Evolutionary conservation across 768 basidiomycete species (phyloP), one percentile per base, ranked within the genome.

Genomic region (Trametes gibbosa): DNA sequence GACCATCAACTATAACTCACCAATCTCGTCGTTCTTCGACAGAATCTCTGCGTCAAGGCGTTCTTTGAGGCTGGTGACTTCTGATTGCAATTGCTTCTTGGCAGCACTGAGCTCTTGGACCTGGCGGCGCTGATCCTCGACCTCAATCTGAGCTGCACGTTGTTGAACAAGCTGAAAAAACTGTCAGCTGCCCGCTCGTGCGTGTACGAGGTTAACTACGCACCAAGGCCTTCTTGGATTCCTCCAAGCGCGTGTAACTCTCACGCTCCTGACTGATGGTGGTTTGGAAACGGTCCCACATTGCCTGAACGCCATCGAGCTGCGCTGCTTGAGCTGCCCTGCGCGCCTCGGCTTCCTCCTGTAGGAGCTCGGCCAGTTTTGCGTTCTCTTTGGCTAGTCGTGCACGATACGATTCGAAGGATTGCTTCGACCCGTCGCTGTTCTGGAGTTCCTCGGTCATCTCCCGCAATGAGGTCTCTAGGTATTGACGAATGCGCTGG

Each of bases 151-250:
- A 25, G 81, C 73, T 6, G 80, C 79, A 23, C 84, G 80, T 68
- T 90, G 87, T 67, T 88, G 87, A 12, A 84, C 79, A 32, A 86
- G 68, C 88, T 90, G 62, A 29, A 39, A 7, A 62, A n/a, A 19
- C 16, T 6, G 51, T 27, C 63, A 60, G 45, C 42, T 29, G 40
- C 37, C 8, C 3, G 14, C 19, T 6, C 23, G 37, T 39, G 32
- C 16, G 9, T n/a, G 23, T 32, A 32, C 23, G 24, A 19, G n/a
- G 7, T 2, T 12, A 19, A 21, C 45, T 19, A 72, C 84, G 62
- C 70, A 89, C 86, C 64, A 90, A 69, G 53, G 87, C 86, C 66
- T 84, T 86, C 46, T 84, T 78, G 16, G 87, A 88, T 63, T 87
- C 88, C 63, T 89, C 88, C 14, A 88, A 72, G 24, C 84, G 82